Base-by-base conservation (phyloP, 345 rosid species). In the Durio zibethinus region DNA sequence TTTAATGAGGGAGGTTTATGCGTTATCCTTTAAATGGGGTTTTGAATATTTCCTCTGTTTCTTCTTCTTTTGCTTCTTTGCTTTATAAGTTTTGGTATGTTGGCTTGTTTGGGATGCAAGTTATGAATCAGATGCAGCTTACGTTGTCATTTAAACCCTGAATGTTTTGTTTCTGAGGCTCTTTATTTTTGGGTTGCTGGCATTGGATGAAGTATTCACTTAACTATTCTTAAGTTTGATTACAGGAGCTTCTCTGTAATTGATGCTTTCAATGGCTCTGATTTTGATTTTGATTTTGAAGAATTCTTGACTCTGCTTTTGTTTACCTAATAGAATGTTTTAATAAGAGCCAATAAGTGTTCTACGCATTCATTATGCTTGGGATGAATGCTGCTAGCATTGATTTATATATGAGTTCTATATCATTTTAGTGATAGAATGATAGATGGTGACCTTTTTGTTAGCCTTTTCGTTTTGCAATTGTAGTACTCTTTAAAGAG, bases 61-160 rank as follows among this genome's bases (percentile, higher is more conserved):
- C 1, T 54, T 25, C 7, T 27, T 59, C 9, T 14, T 59, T 36
- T 36, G 38, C 1, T 25, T 11, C 23, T 57, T 56, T 59, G 4
- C 1, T 8, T 53, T 59, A 38, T 0, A 5, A 38, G 9, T 29
- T 40, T 66, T 27, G 47, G 38, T 16, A 69, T 69, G 36, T 27
- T 69, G 40, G 65, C 38, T 59, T 56, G 16, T 72, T 36, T 21
- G 48, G 45, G 12, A 20, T 56, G 43, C n/a, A 73, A 56, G 66
- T 15, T 57, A 73, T 57, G 76, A 35, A 73, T 73, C 38, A 12
- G 65, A 21, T 73, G 63, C 62, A 53, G 36, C 63, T 72, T 72
- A 10, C 7, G 35, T 53, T 0, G 45, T 35, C 29, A 38, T 31
- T 27, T 29, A 12, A 38, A n/a, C 61, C 4, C 11, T n/a, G 45